Percentiles rank a stretch among this genome's conserved stretches.
Conservation (phyloP, 139 green algal species). For the Tetradesmus lagerheimii region DNA sequence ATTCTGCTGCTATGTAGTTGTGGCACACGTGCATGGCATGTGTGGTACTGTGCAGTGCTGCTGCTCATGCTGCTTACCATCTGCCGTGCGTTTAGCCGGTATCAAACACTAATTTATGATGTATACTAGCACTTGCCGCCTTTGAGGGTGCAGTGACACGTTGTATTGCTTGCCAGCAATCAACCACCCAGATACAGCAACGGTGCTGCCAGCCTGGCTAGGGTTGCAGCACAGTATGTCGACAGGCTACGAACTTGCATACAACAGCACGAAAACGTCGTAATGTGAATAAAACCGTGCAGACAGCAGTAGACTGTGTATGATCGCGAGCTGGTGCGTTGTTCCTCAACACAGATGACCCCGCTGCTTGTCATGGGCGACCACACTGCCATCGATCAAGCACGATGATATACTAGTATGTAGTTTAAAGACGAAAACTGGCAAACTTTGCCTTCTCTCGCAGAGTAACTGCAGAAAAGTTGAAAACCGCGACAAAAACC, state of each 20-base stretch:
- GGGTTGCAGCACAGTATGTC: not conserved
- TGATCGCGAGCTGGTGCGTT: not conserved
- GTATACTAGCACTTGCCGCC: too few species aligned
- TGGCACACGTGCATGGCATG: not conserved
- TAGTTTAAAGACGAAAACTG: not conserved
- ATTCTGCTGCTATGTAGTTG: not conserved
- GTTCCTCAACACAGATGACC: not conserved
- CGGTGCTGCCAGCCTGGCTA: not conserved
- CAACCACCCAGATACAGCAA: not conserved
- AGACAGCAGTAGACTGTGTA: too few species aligned
- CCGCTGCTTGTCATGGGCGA: not conserved
- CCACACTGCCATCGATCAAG: not conserved
- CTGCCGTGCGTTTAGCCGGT: too few species aligned
- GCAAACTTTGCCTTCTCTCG: not conserved
- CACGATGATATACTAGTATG: not conserved
- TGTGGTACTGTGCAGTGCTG: not conserved
- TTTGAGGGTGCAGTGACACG: too few species aligned
- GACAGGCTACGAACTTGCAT: too few species aligned
- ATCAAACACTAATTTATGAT: too few species aligned
- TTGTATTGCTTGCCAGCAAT: not conserved
- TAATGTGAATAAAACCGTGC: too few species aligned
- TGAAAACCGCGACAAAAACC: conserved; percentile 3
- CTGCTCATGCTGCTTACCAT: not conserved
- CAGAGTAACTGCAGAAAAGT: not conserved
- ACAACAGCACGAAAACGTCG: too few species aligned